Conservation (phyloP, 106 monocot species). For the Narthecium ossifragum region DNA sequence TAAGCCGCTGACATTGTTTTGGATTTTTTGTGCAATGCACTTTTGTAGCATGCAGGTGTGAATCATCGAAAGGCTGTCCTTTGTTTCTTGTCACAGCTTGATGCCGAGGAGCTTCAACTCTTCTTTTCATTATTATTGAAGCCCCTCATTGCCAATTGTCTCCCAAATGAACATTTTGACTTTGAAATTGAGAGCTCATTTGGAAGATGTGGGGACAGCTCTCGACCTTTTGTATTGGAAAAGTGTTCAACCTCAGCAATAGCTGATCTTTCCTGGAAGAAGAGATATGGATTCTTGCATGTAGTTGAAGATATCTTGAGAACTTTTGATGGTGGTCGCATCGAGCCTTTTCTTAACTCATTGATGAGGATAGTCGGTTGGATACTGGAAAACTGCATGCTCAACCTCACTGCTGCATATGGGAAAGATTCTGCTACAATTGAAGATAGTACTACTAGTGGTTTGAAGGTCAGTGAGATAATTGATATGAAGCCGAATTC, state of each 20-base stretch:
- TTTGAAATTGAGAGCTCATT: neutral
- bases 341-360: slow-evolving; percentile 61
- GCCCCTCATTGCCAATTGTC: slow-evolving; percentile 39
- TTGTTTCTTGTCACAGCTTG: slow-evolving; percentile 74
- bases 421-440: neutral
- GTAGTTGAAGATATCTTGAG: slow-evolving; percentile 66
- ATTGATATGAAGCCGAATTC: slow-evolving; percentile 2
- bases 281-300: slow-evolving; percentile 69
- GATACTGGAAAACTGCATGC: slow-evolving; percentile 67
- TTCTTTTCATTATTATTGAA: slow-evolving; percentile 69
- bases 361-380: slow-evolving; percentile 58
- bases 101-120: slow-evolving; percentile 62
- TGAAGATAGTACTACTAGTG: slow-evolving; percentile 15
- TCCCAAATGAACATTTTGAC: slow-evolving; percentile 4
- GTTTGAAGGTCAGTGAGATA: slow-evolving; percentile 8
- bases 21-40: neutral
- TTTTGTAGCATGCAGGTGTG: slow-evolving; percentile 72
- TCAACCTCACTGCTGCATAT: slow-evolving; percentile 18
- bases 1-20: neutral
- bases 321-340: slow-evolving; percentile 70
- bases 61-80: slow-evolving; percentile 71
- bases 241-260: slow-evolving; percentile 25
- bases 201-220: slow-evolving; percentile 10
- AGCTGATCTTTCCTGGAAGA: slow-evolving; percentile 49
- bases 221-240: slow-evolving; percentile 14